phyloP scores from a whole-genome alignment of 2,329 filamentous ascomycete genomes.

The Plenodomus tracheiphilus region DNA sequence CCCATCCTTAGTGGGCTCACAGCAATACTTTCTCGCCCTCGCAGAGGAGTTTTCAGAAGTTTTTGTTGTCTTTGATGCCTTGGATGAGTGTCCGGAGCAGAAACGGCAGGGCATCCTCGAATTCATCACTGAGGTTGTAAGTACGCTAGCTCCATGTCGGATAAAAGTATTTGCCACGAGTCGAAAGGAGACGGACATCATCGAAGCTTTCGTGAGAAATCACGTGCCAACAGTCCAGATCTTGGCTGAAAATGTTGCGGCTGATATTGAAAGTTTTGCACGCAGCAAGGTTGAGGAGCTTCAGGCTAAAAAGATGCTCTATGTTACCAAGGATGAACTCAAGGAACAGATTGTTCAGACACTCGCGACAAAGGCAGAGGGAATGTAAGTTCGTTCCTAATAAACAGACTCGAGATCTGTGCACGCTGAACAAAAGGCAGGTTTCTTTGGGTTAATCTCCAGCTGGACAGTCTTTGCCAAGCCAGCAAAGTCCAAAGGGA shows the following conservation, averaged over 20 bases:
- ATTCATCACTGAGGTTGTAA: constrained; percentile 13
- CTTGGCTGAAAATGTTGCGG: constrained; percentile 13
- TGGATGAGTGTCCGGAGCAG: constrained; percentile 19
- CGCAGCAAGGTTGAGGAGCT: constrained; percentile 16
- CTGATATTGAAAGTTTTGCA: constrained; percentile 18
- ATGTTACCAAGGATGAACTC: constrained; percentile 13
- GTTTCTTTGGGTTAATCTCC: constrained; percentile 28
- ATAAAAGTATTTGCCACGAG: constrained; percentile 25
- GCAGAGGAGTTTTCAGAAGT: constrained; percentile 8
- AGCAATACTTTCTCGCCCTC: constrained; percentile 8
- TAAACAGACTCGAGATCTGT: not conserved
- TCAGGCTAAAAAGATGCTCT: constrained; percentile 18
- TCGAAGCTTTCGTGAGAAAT: constrained; percentile 16
- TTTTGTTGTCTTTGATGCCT: constrained; percentile 14
- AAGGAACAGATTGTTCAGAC: constrained; percentile 16
- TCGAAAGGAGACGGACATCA: constrained; percentile 22
- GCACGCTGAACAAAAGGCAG: constrained; percentile 7
- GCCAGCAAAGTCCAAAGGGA: constrained; percentile 15
- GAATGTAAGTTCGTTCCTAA: constrained; percentile 18
- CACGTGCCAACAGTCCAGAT: constrained; percentile 22
- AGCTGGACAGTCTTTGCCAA: constrained; percentile 19
- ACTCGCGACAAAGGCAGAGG: constrained; percentile 18
- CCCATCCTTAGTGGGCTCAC: constrained; percentile 12
- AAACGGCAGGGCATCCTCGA: constrained; percentile 4
- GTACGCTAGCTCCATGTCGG: constrained; percentile 1